Evolutionary conservation across 352 stramenopile genomes (phyloP).

Genomic region (Pythium graminicola): DNA sequence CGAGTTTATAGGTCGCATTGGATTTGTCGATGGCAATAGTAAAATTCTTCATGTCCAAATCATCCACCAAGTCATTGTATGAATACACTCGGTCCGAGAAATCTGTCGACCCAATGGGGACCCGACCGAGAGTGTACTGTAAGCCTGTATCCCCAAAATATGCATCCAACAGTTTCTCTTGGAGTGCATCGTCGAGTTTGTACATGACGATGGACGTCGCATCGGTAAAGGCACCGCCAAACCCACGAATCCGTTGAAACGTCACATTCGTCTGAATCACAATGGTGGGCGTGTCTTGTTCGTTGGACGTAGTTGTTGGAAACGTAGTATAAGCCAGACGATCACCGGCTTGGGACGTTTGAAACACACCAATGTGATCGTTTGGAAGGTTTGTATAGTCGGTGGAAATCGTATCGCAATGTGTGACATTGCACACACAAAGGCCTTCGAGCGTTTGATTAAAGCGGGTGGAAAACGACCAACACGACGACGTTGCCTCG

Average conservation of each 20-base stretch:
- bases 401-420: slow-evolving; percentile 49
- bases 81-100: slow-evolving; percentile 85
- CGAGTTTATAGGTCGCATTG: slow-evolving; percentile 51
- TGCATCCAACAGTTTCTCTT: slow-evolving; percentile 64
- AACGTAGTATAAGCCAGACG: slow-evolving; percentile 35
- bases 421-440: slow-evolving; percentile 46
- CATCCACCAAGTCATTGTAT: slow-evolving; percentile 77
- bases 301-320: not conserved
- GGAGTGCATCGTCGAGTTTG: slow-evolving; percentile 42
- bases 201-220: slow-evolving; percentile 74
- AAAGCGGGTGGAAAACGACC: slow-evolving; percentile 35
- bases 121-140: slow-evolving; percentile 75
- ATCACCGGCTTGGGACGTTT: slow-evolving; percentile 40
- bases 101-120: slow-evolving; percentile 83
- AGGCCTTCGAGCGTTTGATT: slow-evolving; percentile 38
- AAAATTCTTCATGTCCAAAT: slow-evolving; percentile 78
- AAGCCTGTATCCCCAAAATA: slow-evolving; percentile 78
- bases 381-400: slow-evolving; percentile 31
- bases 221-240: slow-evolving; percentile 88
- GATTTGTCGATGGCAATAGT: slow-evolving; percentile 78
- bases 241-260: slow-evolving; percentile 82
- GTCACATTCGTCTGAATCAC: slow-evolving; percentile 41
- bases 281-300: slow-evolving; percentile 21
- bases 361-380: slow-evolving; percentile 37
- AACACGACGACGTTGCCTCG: slow-evolving; percentile 3